These are phyloP conservation scores for Xerocomus spinulosus DNA, from an alignment of 768 basidiomycete species.

Conservation along the genomic window DNA sequence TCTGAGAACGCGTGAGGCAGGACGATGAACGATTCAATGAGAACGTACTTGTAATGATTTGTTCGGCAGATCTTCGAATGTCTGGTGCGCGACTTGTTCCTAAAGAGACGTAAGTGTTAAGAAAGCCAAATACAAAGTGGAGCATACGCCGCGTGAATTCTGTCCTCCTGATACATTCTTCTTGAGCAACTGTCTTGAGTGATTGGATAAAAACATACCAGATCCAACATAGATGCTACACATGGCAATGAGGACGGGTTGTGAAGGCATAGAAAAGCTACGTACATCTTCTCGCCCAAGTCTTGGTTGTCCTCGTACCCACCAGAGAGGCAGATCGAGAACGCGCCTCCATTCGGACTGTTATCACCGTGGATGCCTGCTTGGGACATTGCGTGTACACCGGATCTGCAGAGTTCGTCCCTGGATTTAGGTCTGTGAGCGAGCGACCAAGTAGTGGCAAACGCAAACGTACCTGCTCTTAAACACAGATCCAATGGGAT, in stretches of 20 bases:
- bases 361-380: constrained; percentile 40
- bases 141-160: constrained; percentile 13
- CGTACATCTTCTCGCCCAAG: constrained; percentile 35
- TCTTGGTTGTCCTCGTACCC: constrained; percentile 43
- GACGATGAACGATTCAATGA: background rate
- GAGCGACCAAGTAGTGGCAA: background rate
- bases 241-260: constrained; percentile 1
- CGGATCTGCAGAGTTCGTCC: constrained; percentile 17
- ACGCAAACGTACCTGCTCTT: constrained; percentile 8
- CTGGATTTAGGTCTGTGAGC: constrained; percentile 13
- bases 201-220: constrained; percentile 11
- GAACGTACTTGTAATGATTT: constrained; percentile 17
- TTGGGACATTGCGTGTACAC: constrained; percentile 32
- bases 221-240: constrained; percentile 34
- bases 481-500: constrained; percentile 23
- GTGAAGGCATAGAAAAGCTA: background rate
- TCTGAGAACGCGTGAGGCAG: constrained; percentile 14
- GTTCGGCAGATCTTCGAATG: constrained; percentile 20
- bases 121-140: background rate
- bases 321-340: constrained; percentile 39
- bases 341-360: constrained; percentile 27
- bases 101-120: constrained; percentile 5
- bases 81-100: constrained; percentile 23
- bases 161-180: constrained; percentile 21
- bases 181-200: background rate